Evolutionary conservation across 1,284 basidiomycete species (phyloP).

Genomic region (Ganoderma multipileum): DNA sequence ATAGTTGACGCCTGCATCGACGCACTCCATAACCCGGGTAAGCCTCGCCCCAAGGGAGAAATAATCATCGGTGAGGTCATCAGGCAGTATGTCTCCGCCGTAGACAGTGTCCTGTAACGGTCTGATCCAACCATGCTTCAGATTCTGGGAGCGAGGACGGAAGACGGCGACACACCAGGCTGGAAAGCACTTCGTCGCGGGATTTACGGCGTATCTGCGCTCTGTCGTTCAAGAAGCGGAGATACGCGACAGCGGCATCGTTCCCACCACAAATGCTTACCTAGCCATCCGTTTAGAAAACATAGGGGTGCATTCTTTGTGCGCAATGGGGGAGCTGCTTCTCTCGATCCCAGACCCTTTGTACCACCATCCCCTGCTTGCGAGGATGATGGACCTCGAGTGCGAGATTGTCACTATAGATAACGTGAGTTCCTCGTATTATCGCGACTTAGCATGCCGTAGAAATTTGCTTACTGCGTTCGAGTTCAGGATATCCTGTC

Average conservation of each 20-base stretch:
- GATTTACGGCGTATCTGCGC: constrained; percentile 38
- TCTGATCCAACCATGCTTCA: constrained; percentile 7
- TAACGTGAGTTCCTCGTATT: constrained; percentile 44
- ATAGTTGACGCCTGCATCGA: constrained; percentile 33
- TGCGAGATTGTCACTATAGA: constrained; percentile 22
- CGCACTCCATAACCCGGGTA: neutral
- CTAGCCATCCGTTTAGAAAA: constrained; percentile 42
- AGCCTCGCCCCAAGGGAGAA: neutral
- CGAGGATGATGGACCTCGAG: constrained; percentile 35
- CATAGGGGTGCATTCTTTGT: constrained; percentile 40
- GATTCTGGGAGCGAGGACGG: constrained; percentile 27
- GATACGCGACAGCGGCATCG: constrained; percentile 34
- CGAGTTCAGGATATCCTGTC: constrained; percentile 39
- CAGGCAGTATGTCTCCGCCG: neutral
- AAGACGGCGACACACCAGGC: constrained; percentile 20
- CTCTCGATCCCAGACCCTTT: constrained; percentile 44
- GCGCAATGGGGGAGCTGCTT: constrained; percentile 41
- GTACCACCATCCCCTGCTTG: constrained; percentile 32
- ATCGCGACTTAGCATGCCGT: no score
- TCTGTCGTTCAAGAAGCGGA: constrained; percentile 41
- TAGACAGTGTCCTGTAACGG: no score
- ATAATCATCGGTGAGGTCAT: neutral
- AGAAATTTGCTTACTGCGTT: no score
- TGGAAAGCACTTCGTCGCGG: constrained; percentile 28
- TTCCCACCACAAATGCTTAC: constrained; percentile 40